Base-by-base conservation (phyloP, 768 basidiomycete genomes). In the Lactarius psammicola region DNA sequence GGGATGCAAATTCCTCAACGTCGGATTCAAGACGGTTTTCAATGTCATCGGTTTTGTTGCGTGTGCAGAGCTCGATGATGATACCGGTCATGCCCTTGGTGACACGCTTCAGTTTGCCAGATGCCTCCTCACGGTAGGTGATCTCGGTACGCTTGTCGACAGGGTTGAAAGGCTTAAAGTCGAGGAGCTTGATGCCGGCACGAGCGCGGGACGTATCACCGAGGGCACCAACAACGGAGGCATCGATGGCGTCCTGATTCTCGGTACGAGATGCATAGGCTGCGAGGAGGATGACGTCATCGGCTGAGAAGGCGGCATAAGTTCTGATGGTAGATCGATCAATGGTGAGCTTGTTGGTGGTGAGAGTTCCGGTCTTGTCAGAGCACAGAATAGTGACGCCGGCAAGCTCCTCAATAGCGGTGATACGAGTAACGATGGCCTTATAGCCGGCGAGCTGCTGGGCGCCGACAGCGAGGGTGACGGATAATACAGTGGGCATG, bases 21-120 rank as follows among this genome's bases (percentile, higher is more conserved):
- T 98, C 96, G 68, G 85, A 82, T 82, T 98, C 94, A 65, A 98
- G 89, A 71, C 82, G 85, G 80, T 91, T 87, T 85, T 98, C 95
- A 53, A 94, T 71, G 68, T 94, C 94, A 13, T 92, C 88, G 46
- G 92, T 92, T 87, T 98, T 98, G 89, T 97, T 95, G 76, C 96
- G 92, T 28, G 92, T 83, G 87, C 95, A 98, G 57, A 97, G 90
- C 64, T 96, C 94, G 74, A 97, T 95, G 82, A 98, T 94, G 78
- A 94, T 90, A 81, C 95, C 96, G 53, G 96, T 98, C 96, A 98
- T 98, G 76, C 96, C 96, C 89, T 98, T 98, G 76, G 96, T 97
- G 74, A 96, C 96, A 73, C 96, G 93, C 87, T 96, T 97, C 71
- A 98, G 85, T 78, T 90, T 93, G 78, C 96, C 96, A n/a, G 91